Evolutionary conservation across 1,139 yeast genomes (phyloP).

Genomic region (Debaryomycetaceae sp.): DNA sequence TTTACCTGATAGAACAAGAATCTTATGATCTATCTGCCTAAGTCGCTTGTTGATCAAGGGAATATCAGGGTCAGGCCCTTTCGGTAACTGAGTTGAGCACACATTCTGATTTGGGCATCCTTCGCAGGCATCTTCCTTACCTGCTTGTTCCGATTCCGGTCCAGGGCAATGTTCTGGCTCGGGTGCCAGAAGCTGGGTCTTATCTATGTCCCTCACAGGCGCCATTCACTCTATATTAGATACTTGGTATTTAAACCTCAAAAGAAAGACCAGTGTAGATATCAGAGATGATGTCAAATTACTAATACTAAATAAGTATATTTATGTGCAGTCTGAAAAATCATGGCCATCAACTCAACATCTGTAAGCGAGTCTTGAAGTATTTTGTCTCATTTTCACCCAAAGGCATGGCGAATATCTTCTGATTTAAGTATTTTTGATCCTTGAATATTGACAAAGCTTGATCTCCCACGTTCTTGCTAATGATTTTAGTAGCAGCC

Average conservation of each 20-base stretch:
- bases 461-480: constrained; percentile 43
- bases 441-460: constrained; percentile 22
- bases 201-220: constrained; percentile 16
- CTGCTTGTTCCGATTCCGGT: constrained; percentile 91
- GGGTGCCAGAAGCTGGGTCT: constrained; percentile 41
- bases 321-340: constrained; percentile 3
- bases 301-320: neutral
- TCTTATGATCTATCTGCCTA: constrained; percentile 69
- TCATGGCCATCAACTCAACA: neutral
- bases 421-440: constrained; percentile 16
- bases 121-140: constrained; percentile 86
- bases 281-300: neutral
- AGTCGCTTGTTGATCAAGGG: constrained; percentile 72
- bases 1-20: constrained; percentile 86
- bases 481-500: constrained; percentile 52
- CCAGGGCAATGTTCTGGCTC: constrained; percentile 99
- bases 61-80: constrained; percentile 95
- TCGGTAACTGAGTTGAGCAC: constrained; percentile 77
- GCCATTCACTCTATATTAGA: constrained; percentile 14
- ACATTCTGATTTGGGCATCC: constrained; percentile 94
- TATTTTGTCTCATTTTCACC: constrained; percentile 48
- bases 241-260: neutral
- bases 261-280: neutral
- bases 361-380: constrained; percentile 20
- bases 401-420: constrained; percentile 33